Base-by-base conservation (phyloP, 2,329 filamentous ascomycete species). In the Colletotrichum sp. region DNA sequence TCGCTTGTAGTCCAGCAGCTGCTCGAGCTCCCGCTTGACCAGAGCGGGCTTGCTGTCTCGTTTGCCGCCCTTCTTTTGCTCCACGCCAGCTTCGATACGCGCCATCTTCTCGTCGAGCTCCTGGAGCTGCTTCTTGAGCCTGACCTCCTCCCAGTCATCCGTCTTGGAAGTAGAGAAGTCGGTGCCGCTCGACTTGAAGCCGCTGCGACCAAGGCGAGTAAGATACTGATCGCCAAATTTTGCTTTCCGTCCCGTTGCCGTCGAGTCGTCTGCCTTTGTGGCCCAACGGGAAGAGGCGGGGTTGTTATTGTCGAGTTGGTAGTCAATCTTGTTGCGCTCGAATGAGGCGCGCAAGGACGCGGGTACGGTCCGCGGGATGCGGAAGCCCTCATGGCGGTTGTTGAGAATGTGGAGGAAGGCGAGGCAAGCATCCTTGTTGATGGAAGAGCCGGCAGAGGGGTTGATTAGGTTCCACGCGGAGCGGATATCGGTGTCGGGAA, bases 151-250 rank as follows among this genome's bases (percentile, higher is more conserved):
- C 96, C 97, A 99, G 83, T 99, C 97, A 81, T 98, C 96, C 77
- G 94, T 95, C 83, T 96, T 95, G 78, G 95, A 94, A 49, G 91
- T 90, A 75, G 93, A 94, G 84, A 99, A 99, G 87, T 99, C 96
- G 2, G 97, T 99, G 30, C 97, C 97, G 55, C 94, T 89, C 10
- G 94, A 92, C 82, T 95, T 94, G 86, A 97, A 96, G 75, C 91
- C 93, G 79, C 94, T 93, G 82, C 96, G 94, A 69, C 97, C 97
- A 52, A 99, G 90, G 15, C 97, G 93, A 77, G 95, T 98, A 73
- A 99, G 91, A 86, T 99, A 99, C 78, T 98, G 95, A 84, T 99
- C 97, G 79, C 97, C 97, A 82, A 99, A 99, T 87, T 98, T 98
- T 80, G 96, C 94, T 87, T 99, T 99, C 82, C 95, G 94, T 74